A percentile compares a stretch with the other conserved stretches of the same genome.
Conservation (phyloP, 495 filamentous ascomycete species). For the Xylona heveae region DNA sequence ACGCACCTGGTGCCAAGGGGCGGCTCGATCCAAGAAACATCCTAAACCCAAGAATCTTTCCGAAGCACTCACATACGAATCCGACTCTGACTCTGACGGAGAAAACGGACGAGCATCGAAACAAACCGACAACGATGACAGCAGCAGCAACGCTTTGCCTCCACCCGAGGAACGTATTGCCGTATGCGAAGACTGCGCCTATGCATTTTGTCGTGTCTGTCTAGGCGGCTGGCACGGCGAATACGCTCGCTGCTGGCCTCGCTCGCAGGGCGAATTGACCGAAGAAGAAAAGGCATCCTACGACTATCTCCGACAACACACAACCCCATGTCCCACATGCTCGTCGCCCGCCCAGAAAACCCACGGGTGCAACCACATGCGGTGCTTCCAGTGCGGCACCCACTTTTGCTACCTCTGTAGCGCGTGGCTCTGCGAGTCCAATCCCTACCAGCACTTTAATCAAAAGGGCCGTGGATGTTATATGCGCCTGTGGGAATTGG, state of each 20-base stretch:
- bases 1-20: slow-evolving; percentile 78
- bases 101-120: slow-evolving; percentile 5
- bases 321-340: slow-evolving; percentile 81
- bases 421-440: slow-evolving; percentile 53
- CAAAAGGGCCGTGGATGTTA: slow-evolving; percentile 42
- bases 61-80: slow-evolving; percentile 23
- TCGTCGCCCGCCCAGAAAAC: slow-evolving; percentile 69
- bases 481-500: slow-evolving; percentile 75
- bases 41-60: slow-evolving; percentile 40
- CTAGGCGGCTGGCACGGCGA: slow-evolving; percentile 78
- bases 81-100: slow-evolving; percentile 24
- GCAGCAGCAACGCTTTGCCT: slow-evolving; percentile 19
- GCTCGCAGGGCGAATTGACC: slow-evolving; percentile 40
- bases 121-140: slow-evolving; percentile 6
- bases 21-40: slow-evolving; percentile 63
- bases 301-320: slow-evolving; percentile 60
- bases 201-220: slow-evolving; percentile 71
- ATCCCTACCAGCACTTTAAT: slow-evolving; percentile 86
- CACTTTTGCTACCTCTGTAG: slow-evolving; percentile 96
- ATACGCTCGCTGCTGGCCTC: slow-evolving; percentile 35
- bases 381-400: slow-evolving; percentile 67
- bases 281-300: slow-evolving; percentile 68
- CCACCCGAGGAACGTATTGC: slow-evolving; percentile 40
- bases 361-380: slow-evolving; percentile 96
- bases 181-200: slow-evolving; percentile 76